Evolutionary conservation across 805 yeast species (phyloP), one percentile per base, ranked within the genome.

Genomic region (Starmerella vaccinii): DNA sequence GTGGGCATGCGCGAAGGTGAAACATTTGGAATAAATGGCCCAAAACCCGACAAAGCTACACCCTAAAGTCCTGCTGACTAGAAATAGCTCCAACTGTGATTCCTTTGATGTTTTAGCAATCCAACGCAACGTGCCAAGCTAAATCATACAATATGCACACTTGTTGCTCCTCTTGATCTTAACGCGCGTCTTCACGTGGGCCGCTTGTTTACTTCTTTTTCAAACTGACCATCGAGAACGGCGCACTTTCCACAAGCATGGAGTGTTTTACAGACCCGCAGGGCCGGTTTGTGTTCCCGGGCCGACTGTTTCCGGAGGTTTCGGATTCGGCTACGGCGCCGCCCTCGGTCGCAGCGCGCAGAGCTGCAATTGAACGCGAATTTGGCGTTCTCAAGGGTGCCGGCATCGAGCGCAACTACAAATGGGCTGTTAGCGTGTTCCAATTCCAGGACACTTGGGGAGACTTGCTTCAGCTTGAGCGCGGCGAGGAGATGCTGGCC

Each of bases 361-460:
- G 41, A 16, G 49, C 27, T 18, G 48, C 47, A 30, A 47, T 48
- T 24, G 46, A 43, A 32, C 46, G 29, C 26, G 26, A 19, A 45
- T 33, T 12, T 30, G n/a, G 26, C 39, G n/a, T 26, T 15, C 38
- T 33, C 23, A 22, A 23, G 37, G n/a, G 16, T 12, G 47, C 41
- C 13, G 51, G 48, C 13, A 38, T 56, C 10, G 49, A 26, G 33
- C 45, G 45, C 33, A 41, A 27, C 45, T 41, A 27, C n/a, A 26
- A 35, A 21, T 66, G 69, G 69, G 67, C 70, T 3, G 60, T 62
- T 1, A 60, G 52, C 22, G 56, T 55, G 30, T 48, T 65, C 24
- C 61, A 60, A 21, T 63, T 63, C 35, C 59, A 63, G 27, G 68
- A 63, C 23, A 40, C 53, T 23, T 66, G 64, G 52, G 56, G 61